A percentile compares a stretch with the other conserved stretches of the same genome.
Conservation (phyloP, 495 filamentous ascomycete species). For the Tuber brumale region DNA sequence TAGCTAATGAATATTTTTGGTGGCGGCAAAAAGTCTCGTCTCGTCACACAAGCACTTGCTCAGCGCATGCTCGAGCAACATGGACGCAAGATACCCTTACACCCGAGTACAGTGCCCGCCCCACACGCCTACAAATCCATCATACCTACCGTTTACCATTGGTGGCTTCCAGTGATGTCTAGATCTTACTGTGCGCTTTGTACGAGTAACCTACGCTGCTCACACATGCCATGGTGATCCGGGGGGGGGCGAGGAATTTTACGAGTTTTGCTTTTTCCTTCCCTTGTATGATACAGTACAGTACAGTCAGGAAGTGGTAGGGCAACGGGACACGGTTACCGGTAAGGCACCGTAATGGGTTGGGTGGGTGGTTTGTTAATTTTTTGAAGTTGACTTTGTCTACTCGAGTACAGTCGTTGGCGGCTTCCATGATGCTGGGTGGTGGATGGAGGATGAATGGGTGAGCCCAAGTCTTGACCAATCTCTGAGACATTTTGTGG, state of each 20-base stretch:
- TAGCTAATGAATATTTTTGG: too few species aligned
- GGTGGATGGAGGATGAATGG: too few species aligned
- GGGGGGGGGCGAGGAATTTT: neutral
- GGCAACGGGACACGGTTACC: neutral
- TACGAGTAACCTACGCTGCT: neutral
- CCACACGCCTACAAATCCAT: neutral
- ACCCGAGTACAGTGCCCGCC: too few species aligned
- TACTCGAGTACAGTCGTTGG: neutral
- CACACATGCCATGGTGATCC: neutral
- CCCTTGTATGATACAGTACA: neutral
- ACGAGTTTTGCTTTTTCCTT: neutral
- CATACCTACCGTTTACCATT: neutral
- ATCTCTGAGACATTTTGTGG: neutral
- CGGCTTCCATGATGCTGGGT: too few species aligned
- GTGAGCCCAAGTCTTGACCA: neutral
- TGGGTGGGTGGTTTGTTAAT: too few species aligned
- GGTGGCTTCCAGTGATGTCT: neutral
- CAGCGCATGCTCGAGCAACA: too few species aligned
- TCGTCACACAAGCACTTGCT: too few species aligned
- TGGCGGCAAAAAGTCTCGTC: too few species aligned
- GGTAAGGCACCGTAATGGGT: neutral
- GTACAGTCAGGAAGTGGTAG: neutral
- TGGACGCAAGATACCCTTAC: too few species aligned
- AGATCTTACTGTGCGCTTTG: neutral
- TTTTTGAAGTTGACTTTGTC: constrained; percentile 4